Percentiles rank a stretch among this genome's conserved stretches.
Conservation (phyloP, 1,284 basidiomycete genomes). For the Sphaerobolus stellatus region DNA sequence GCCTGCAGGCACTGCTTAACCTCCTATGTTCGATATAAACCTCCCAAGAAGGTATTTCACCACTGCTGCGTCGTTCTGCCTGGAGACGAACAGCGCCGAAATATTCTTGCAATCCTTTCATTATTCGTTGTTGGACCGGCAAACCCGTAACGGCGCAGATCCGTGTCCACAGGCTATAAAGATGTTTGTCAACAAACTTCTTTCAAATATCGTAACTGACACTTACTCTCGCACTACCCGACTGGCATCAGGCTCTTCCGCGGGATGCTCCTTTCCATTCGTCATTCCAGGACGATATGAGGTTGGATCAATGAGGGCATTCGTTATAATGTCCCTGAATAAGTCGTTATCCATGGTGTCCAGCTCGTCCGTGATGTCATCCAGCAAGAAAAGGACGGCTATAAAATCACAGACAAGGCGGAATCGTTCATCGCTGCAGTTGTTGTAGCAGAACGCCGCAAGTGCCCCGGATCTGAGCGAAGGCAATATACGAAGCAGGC, state of each 20-base stretch:
- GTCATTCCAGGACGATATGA: slow-evolving; percentile 33
- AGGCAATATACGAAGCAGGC: slow-evolving; percentile 47
- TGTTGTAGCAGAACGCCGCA: slow-evolving; percentile 63
- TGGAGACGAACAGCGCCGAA: not conserved
- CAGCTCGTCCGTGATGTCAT: slow-evolving; percentile 60
- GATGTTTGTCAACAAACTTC: not conserved
- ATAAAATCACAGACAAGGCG: slow-evolving; percentile 59
- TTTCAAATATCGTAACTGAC: not conserved
- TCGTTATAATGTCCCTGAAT: slow-evolving; percentile 50
- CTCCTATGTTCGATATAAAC: slow-evolving; percentile 36
- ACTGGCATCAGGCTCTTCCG: slow-evolving; percentile 24
- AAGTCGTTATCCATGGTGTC: slow-evolving; percentile 47
- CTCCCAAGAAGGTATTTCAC: slow-evolving; percentile 35
- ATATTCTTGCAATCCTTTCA: not conserved
- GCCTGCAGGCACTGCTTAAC: slow-evolving; percentile 38
- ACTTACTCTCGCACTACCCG: slow-evolving; percentile 19
- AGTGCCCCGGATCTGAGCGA: slow-evolving; percentile 61
- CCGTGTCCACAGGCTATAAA: not conserved
- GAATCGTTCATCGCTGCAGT: slow-evolving; percentile 52
- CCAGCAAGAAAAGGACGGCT: slow-evolving; percentile 57
- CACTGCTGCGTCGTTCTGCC: slow-evolving; percentile 26
- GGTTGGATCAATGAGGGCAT: slow-evolving; percentile 48
- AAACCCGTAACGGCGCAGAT: not conserved
- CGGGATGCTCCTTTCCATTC: slow-evolving; percentile 20
- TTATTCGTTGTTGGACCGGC: not conserved